phyloP scores from a whole-genome alignment of 1,139 yeast genomes.

The Sugiyamaella castrensis region DNA sequence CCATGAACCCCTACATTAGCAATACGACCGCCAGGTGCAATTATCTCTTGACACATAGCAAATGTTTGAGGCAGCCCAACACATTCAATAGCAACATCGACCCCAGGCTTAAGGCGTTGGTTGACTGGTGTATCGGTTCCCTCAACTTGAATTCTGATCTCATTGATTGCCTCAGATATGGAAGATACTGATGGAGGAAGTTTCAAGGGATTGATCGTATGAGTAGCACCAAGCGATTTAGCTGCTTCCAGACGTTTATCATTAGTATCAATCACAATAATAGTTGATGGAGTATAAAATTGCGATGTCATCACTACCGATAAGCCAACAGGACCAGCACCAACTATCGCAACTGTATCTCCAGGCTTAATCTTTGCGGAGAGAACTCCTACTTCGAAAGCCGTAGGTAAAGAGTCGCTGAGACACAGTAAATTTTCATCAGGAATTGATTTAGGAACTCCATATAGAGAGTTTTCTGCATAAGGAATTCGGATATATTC shows the following conservation, averaged over 20 bases:
- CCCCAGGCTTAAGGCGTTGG: constrained; percentile 39
- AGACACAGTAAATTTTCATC: constrained; percentile 44
- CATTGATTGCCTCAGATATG: constrained; percentile 33
- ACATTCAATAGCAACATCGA: constrained; percentile 51
- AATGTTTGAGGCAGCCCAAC: constrained; percentile 49
- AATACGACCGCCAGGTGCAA: constrained; percentile 48
- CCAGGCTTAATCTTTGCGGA: constrained; percentile 41
- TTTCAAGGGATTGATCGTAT: constrained; percentile 41
- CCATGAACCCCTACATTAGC: constrained; percentile 52
- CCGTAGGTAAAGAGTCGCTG: constrained; percentile 47
- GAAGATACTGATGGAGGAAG: constrained; percentile 19
- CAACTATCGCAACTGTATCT: constrained; percentile 48
- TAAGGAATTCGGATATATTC: constrained; percentile 46
- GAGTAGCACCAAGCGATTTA: constrained; percentile 43
- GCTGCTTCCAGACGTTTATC: constrained; percentile 45
- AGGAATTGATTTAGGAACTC: constrained; percentile 38
- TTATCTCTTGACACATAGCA: constrained; percentile 45
- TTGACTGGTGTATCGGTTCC: constrained; percentile 18
- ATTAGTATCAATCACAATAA: constrained; percentile 46
- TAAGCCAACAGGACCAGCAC: constrained; percentile 50
- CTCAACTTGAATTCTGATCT: constrained; percentile 27
- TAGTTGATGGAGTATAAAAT: constrained; percentile 38
- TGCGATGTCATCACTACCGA: constrained; percentile 43
- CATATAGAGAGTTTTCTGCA: constrained; percentile 38
- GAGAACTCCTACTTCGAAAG: constrained; percentile 47